Base-by-base conservation (phyloP, 2,329 filamentous ascomycete genomes). In the Alternaria burnsii region DNA sequence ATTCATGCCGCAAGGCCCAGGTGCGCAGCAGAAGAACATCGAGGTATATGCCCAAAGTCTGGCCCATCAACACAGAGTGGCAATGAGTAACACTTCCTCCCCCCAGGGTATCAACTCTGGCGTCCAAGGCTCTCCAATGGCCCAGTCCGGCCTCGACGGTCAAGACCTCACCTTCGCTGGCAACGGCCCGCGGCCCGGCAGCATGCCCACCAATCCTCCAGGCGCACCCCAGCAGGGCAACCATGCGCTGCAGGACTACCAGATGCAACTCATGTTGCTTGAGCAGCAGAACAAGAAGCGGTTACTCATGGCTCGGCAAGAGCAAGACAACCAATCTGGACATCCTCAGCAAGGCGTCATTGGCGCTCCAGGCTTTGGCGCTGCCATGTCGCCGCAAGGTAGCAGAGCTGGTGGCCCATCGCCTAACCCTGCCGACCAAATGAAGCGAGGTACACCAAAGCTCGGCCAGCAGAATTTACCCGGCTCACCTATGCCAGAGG, bases 281-380 rank as follows among this genome's bases (percentile, higher is more conserved):
- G 91, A 94, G 79, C 91, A 94, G 79, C 91, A 94, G 79, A 94
- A 94, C 71, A 94, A 94, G 84, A 94, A 93, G 79, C 85, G 91
- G 18, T 83, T 94, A 50, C 88, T 93, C 83, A 93, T 93, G 91
- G 91, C 91, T 38, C 88, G 91, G 18, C 90, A 89, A 79, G 88
- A 93, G 75, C 91, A 94, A 77, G 92, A 94, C 65, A 87, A 81
- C 73, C 85, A 89, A 77, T 77, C 81, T 60, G 84, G 83, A 52
- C 83, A 84, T 22, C 81, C 82, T 55, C 79, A 75, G 24, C 78
- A 78, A 52, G 75, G 76, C 55, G 86, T 84, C 44, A 85, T 61
- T 28, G 85, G 80, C 12, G 80, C 50, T 76, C 84, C 59, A 77
- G 83, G 59, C 82, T 92, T 91, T 82, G 86, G 81, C 18, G 80